Base-by-base conservation (phyloP, 495 filamentous ascomycete species). In the Aspergillus sclerotioniger region DNA sequence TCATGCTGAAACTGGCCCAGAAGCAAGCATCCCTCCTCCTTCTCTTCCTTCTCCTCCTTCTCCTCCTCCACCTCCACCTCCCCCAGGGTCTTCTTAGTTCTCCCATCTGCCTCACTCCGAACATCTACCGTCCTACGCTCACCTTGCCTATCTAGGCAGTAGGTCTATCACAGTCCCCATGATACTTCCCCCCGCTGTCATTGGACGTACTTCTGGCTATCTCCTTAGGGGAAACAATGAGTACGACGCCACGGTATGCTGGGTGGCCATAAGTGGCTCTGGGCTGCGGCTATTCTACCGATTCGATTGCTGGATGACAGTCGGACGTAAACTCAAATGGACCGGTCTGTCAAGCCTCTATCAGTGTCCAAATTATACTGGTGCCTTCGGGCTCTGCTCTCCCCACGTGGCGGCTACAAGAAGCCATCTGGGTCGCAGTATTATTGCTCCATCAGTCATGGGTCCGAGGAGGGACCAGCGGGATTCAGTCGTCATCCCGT, bases 141-240 rank as follows among this genome's bases (percentile, higher is more conserved):
- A 49, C 46, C 21, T 49, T 29, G 46, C 46, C 46, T 29, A 31
- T 12, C 15, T 31, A 29, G 46, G 46, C 21, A 49, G 46, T 49
- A 49, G 21, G 21, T 49, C n/a, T 12, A 29, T 25, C 25, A 5
- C 9, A 9, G 46, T 49, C 46, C 2, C 15, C 43, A 45, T 45
- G 43, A 45, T 45, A 45, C 19, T n/a, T 17, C 8, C n/a, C 7
- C 8, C 19, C 3, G 12, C 19, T 45, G 43, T 45, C 19, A 45
- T 45, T 45, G 43, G 43, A 17, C 19, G 43, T 17, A 45, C 8
- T 37, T 9, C 3, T 3, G 33, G 33, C 13, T 37, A 37, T 37
- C 33, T 37, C 33, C 33, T 37, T 9, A 37, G 33, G 33, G 8
- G 7, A 15, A 37, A 9, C 33, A 37, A 15, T 8, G 33, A 37